Percentiles rank a stretch among this genome's conserved stretches.
These are phyloP conservation scores for Auxenochlorella protothecoides DNA, from an alignment of 139 green algal genomes.

Conservation along the genomic window DNA sequence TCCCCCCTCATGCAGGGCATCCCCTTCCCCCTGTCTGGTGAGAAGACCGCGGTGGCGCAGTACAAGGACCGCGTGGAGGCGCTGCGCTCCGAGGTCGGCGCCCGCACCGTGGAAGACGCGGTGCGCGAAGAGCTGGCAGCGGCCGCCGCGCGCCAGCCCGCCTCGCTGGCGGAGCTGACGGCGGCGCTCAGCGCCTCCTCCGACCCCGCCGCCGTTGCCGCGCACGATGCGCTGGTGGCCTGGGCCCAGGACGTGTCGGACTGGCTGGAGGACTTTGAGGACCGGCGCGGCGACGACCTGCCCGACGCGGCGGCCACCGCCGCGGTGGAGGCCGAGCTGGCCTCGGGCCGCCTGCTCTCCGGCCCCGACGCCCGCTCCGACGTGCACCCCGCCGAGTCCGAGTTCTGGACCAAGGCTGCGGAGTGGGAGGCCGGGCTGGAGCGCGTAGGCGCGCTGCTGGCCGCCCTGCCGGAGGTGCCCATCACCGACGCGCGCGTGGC, in stretches of 20 bases:
- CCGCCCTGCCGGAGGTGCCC: neutral
- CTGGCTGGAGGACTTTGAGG: constrained; percentile 25
- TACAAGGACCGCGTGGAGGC: constrained; percentile 35
- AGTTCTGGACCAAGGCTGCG: neutral
- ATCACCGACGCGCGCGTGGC: neutral
- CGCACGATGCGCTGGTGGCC: constrained; percentile 18
- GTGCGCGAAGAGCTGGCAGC: constrained; percentile 30
- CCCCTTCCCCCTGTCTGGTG: constrained; percentile 29
- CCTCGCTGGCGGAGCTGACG: constrained; percentile 21
- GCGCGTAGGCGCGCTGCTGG: neutral
- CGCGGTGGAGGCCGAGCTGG: neutral
- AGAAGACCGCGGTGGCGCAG: constrained; percentile 35
- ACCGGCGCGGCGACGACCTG: constrained; percentile 21
- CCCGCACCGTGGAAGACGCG: constrained; percentile 21
- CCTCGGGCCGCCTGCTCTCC: no score
- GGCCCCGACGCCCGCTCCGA: no score
- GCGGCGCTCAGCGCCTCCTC: constrained; percentile 16
- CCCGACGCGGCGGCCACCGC: constrained; percentile 20
- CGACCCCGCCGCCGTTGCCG: neutral
- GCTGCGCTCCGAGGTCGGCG: constrained; percentile 30
- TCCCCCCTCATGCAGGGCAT: constrained; percentile 25
- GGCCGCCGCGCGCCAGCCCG: constrained; percentile 7
- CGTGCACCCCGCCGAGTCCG: no score
- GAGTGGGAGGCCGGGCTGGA: neutral
- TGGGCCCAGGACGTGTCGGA: constrained; percentile 5